Base-by-base conservation (phyloP, 257 asterid genomes). In the Solanum okadae region DNA sequence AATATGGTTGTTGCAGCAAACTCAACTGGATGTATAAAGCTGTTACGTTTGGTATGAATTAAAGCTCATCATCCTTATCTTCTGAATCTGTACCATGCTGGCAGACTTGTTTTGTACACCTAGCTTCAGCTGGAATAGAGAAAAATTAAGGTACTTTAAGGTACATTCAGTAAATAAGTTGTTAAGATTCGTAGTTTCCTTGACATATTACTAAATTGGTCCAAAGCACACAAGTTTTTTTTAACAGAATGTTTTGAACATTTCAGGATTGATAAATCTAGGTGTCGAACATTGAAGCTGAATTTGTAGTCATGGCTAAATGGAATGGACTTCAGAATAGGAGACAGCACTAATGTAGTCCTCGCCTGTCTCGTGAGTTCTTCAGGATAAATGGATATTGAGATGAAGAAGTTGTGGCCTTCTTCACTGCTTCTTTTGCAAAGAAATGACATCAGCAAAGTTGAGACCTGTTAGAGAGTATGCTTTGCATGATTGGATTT, bases 1-100 rank as follows among this genome's bases (percentile, higher is more conserved):
- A 76, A 91, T 78, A 92, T 91, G 92, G 76, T 94, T 34, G 93
- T 87, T 87, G 92, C 94, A 34, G 96, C 96, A 18, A 94, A 94
- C 91, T 95, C 98, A 12, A 87, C 76, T 7, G 95, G 97, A 38
- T 86, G 88, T 85, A 90, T 93, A 14, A 90, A 90, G 72, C 67
- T 94, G 18, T 85, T 95, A 46, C 93, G 86, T 5, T 23, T 94
- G 91, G 92, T 70, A n/a, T 93, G 89, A 87, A 31, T 33, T 78
- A 65, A 88, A 67, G 88, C 75, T 70, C 29, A 68, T 75, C 15
- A 42, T 79, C 86, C 70, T 82, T 79, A 35, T 34, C 10, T 40
- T 52, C 59, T 46, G 68, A 46, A 46, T 81, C 70, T 49, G 42
- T 46, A 31, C 68, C 42, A 49, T 46, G 86, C 42, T 46, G 68